Evolutionary conservation across 345 rosid species (phyloP), one percentile per base, ranked within the genome.

Genomic region (Gossypium longicalyx): DNA sequence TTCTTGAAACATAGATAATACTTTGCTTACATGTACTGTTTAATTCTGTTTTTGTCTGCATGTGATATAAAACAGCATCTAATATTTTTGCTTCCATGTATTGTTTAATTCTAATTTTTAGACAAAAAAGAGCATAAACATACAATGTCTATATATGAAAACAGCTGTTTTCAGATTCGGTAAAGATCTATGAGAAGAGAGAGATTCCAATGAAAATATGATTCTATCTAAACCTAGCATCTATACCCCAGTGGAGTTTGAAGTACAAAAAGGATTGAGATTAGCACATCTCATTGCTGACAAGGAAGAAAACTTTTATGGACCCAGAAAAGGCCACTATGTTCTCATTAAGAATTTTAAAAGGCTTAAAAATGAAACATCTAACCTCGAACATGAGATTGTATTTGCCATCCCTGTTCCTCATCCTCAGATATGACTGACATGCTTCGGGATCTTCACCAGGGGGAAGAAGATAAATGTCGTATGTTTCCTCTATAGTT

Each of bases 361-460:
- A 72, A 66, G 47, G 25, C 67, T 64, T 38, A 77, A 73, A 54
- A 49, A 27, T 15, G 19, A 79, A 34, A 44, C 76, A 77, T 63
- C 86, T 72, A 78, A 95, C 99, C 99, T 91, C 99, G 58, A 95
- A 95, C 99, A 95, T 95, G 78, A 93, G 97, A 89, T 86, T 93
- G 83, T 95, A 95, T 77, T 95, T 93, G 38, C 99, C 99, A 85
- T 95, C 99, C 67, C 97, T 89, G 81, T 95, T 95, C 85, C 99
- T 90, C 99, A 91, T 93, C 89, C 99, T 89, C 79, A 95, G 84
- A 80, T 95, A 93, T 7, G 99, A 95, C 78, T 95, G 99, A 63
- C 99, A 95, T 47, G 99, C 99, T 86, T 95, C 99, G 70, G 99
- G 99, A 85, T 95, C 98, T 89, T 95, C 99, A 59, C 97, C 98